A percentile compares a stretch with the other conserved stretches of the same genome.
phyloP scores from a whole-genome alignment of 1,284 basidiomycete genomes.

The Puccinia triticina region DNA sequence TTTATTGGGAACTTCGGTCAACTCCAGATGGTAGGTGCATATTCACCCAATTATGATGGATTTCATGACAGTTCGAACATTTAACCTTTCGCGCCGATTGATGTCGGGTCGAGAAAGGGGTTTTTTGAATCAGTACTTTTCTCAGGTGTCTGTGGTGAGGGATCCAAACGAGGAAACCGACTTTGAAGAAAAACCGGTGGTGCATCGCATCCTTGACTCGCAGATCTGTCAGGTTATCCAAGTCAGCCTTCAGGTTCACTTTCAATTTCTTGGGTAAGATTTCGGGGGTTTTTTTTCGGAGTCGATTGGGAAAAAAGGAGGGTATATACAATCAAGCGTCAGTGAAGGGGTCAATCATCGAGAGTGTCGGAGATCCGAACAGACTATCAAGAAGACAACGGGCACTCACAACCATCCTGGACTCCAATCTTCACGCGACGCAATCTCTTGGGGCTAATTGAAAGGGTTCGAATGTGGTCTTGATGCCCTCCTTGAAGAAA shows the following conservation, averaged over 20 bases:
- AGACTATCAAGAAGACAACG: background rate
- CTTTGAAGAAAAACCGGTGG: conserved; percentile 48
- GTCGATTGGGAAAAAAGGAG: background rate
- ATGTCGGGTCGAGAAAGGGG: background rate
- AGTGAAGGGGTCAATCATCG: too few relatives aligned
- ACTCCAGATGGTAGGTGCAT: background rate
- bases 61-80: conserved; percentile 42
- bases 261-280: conserved; percentile 28
- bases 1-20: background rate
- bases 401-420: background rate
- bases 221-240: conserved; percentile 37
- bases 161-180: conserved; percentile 1
- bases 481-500: too few relatives aligned
- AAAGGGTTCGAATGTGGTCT: too few relatives aligned
- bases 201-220: background rate
- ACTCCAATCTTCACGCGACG: background rate
- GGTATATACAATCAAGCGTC: background rate
- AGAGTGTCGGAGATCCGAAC: too few relatives aligned
- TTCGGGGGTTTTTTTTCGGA: too few relatives aligned
- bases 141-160: background rate
- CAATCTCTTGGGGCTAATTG: too few relatives aligned
- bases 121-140: background rate
- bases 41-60: conserved; percentile 49
- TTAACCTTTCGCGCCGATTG: conserved; percentile 11
- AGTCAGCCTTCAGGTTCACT: conserved; percentile 35